A percentile compares a stretch with the other conserved stretches of the same genome.
Evolutionary conservation across 1,284 basidiomycete genomes (phyloP).

Genomic region (Sanghuangporus baumii): DNA sequence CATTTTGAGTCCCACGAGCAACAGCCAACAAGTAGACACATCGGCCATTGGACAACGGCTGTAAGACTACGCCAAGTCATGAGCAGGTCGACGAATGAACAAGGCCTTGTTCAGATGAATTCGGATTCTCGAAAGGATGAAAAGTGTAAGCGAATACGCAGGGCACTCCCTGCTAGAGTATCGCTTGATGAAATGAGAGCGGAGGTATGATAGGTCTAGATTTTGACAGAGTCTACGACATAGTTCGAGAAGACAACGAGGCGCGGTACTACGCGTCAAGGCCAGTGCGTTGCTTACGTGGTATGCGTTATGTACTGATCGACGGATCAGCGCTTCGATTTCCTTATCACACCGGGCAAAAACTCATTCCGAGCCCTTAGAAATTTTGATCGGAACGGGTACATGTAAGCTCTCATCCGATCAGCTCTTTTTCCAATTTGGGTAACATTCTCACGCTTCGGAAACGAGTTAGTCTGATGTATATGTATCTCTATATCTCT

Average conservation of each 20-base stretch:
- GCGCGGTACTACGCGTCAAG: neutral
- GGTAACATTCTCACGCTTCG: too few species aligned
- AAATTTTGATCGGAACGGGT: too few species aligned
- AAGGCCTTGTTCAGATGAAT: neutral
- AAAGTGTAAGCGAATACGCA: neutral
- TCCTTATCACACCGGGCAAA: too few species aligned
- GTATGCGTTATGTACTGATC: too few species aligned
- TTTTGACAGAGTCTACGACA: neutral
- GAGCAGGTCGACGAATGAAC: neutral
- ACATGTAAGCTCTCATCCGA: too few species aligned
- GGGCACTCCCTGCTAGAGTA: neutral
- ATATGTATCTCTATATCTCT: too few species aligned
- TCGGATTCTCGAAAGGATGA: neutral
- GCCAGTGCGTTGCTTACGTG: too few species aligned
- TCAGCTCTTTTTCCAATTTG: too few species aligned
- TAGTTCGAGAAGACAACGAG: neutral
- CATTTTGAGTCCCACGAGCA: conserved; percentile 31
- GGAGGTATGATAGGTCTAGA: neutral
- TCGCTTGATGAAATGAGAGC: neutral
- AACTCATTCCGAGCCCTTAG: too few species aligned
- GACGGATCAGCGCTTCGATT: too few species aligned
- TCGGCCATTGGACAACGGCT: neutral
- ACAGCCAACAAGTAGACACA: neutral
- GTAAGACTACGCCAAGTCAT: neutral
- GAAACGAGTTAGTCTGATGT: too few species aligned